Evolutionary conservation across 768 basidiomycete species (phyloP).

Genomic region (Amanita fuliginea): DNA sequence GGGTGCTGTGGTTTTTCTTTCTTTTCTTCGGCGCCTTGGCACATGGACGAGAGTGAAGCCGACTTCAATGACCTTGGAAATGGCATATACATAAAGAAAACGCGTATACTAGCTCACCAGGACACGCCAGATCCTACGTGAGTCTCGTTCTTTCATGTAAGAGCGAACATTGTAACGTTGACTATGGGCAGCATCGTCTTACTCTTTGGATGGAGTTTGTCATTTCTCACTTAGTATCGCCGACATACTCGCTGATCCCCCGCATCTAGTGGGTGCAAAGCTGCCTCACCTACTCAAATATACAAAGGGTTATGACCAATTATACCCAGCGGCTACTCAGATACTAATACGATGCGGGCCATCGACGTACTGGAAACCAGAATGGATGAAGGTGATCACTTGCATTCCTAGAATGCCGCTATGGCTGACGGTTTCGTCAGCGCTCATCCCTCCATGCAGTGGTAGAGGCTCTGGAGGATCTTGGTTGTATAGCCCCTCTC

Average conservation of each 20-base stretch:
- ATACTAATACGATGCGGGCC: conserved; percentile 27
- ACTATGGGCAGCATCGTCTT: conserved; percentile 25
- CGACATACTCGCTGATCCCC: background rate
- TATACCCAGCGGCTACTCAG: conserved; percentile 32
- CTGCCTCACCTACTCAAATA: conserved; percentile 37
- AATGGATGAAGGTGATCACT: conserved; percentile 17
- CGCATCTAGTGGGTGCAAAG: conserved; percentile 29
- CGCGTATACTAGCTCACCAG: background rate
- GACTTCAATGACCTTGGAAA: conserved; percentile 11
- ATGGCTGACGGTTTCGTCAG: conserved; percentile 12
- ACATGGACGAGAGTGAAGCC: background rate
- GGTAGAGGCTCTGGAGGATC: conserved; percentile 22
- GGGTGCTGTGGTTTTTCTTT: background rate
- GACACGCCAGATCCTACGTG: conserved; percentile 10
- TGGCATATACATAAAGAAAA: conserved; percentile 14
- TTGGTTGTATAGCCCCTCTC: conserved; percentile 21
- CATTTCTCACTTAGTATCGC: background rate
- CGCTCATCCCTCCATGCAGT: conserved; percentile 21
- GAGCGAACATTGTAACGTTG: background rate
- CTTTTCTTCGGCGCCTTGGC: background rate
- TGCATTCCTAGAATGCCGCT: background rate
- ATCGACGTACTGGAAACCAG: conserved; percentile 23
- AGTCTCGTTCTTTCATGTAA: background rate
- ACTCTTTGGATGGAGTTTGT: conserved; percentile 37
- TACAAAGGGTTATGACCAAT: conserved; percentile 23